Evolutionary conservation across 2,329 filamentous ascomycete genomes (phyloP), one percentile per base, ranked within the genome.

Genomic region (Hymenoscyphus linearis): DNA sequence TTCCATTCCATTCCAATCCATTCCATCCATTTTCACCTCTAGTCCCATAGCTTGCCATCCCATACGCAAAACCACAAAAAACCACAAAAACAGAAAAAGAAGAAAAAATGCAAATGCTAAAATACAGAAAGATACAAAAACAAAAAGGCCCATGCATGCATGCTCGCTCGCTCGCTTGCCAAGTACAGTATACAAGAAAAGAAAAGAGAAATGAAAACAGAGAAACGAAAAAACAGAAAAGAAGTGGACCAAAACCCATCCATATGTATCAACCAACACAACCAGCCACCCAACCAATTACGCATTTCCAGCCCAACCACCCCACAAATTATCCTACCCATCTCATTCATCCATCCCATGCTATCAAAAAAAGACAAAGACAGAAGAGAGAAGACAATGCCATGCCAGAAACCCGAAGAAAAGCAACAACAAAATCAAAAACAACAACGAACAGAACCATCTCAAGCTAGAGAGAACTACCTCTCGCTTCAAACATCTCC

Each of bases 381-480:
- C 1, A 18, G n/a, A 6, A 10, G 2, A 3, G 1, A 10, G n/a
- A 47, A 47, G 12, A 47, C 40, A 12, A n/a, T n/a, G n/a, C n/a
- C n/a, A n/a, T n/a, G n/a, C n/a, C n/a, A n/a, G n/a, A n/a, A n/a
- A n/a, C n/a, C n/a, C n/a, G n/a, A n/a, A n/a, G n/a, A n/a, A n/a
- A n/a, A n/a, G n/a, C 40, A 47, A 47, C 3, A 22, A 22, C 40
- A 10, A 47, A 47, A 47, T 7, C n/a, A 44, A 16, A 12, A 47
- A 18, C 40, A 47, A 16, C 16, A n/a, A 18, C 2, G 12, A 16
- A 2, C 10, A 1, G 12, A 16, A 2, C 10, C 25, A 2, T 53
- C 50, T 65, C 67, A 53, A 69, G n/a, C 37, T n/a, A n/a, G n/a
- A n/a, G n/a, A n/a, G 67, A 69, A 60, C 66, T 67, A 14, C 67